Conservation (phyloP, 495 filamentous ascomycete genomes). For the Hypoxylon subgilvum region DNA sequence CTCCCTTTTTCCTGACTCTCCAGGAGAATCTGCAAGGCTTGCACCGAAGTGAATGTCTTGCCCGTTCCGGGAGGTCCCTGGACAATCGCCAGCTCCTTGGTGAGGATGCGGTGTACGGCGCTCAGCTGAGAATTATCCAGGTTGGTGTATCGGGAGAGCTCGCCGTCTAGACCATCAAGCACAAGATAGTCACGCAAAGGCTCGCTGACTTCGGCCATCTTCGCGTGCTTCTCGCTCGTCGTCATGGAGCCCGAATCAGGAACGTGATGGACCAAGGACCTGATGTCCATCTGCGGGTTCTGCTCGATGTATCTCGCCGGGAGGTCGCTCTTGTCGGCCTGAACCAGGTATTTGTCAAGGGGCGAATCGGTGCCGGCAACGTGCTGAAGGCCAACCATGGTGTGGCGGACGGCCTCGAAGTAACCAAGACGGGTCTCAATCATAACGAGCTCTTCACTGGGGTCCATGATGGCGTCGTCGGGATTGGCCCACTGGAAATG, state of each 20-base stretch:
- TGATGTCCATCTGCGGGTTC: conserved; percentile 44
- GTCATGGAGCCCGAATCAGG: conserved; percentile 35
- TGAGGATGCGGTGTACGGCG: conserved; percentile 73
- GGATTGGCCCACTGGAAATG: conserved; percentile 74
- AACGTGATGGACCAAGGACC: conserved; percentile 42
- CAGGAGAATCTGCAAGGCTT: conserved; percentile 72
- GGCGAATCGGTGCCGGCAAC: conserved; percentile 59
- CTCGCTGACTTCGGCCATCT: conserved; percentile 50
- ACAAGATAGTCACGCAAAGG: conserved; percentile 17
- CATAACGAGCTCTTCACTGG: conserved; percentile 76
- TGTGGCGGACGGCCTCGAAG: conserved; percentile 76
- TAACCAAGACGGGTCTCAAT: conserved; percentile 73
- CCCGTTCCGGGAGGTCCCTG: conserved; percentile 95
- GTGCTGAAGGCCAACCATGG: conserved; percentile 74
- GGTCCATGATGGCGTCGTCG: conserved; percentile 69
- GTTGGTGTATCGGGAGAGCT: conserved; percentile 45
- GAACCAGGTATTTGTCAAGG: conserved; percentile 48
- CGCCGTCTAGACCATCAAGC: conserved; percentile 51
- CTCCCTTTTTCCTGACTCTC: conserved; percentile 58
- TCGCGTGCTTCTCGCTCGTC: conserved; percentile 45
- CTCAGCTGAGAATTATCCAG: conserved; percentile 73
- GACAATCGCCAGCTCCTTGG: conserved; percentile 75
- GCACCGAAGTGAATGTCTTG: conserved; percentile 79
- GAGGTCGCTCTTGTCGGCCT: conserved; percentile 50
- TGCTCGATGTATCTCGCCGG: conserved; percentile 40